phyloP scores from a whole-genome alignment of 225 moss, liverwort and hornwort species.

The Climacium dendroides region DNA sequence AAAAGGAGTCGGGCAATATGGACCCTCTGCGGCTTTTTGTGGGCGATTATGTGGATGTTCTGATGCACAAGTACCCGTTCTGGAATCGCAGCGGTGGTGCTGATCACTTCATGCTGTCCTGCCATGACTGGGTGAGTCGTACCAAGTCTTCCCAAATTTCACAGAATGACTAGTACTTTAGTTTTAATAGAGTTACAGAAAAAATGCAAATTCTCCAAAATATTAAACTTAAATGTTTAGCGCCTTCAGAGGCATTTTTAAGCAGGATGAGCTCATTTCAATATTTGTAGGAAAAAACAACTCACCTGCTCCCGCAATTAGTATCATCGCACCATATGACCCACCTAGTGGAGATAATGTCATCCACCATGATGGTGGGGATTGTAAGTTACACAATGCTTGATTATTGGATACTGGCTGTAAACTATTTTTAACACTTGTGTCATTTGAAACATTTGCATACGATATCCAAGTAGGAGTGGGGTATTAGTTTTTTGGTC shows the following conservation, averaged over 20 bases:
- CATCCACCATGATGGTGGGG: no score
- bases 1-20: constrained; percentile 52
- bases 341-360: background rate
- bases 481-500: background rate
- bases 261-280: background rate
- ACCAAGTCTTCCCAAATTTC: background rate
- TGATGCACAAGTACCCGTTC: constrained; percentile 51
- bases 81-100: constrained; percentile 87
- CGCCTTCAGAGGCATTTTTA: background rate
- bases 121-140: constrained; percentile 89
- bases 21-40: constrained; percentile 77
- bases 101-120: constrained; percentile 95
- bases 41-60: constrained; percentile 62
- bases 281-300: background rate
- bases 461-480: no score
- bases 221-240: background rate
- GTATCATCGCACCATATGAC: background rate
- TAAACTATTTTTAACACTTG: background rate
- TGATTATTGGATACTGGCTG: background rate
- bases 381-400: background rate
- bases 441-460: background rate
- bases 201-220: background rate
- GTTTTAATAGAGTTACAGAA: background rate
- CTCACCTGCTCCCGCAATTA: background rate
- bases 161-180: background rate